Evolutionary conservation across 164 flowering plant species (phyloP), one percentile per base, ranked within the genome.

Genomic region (Cinnamomum chago): DNA sequence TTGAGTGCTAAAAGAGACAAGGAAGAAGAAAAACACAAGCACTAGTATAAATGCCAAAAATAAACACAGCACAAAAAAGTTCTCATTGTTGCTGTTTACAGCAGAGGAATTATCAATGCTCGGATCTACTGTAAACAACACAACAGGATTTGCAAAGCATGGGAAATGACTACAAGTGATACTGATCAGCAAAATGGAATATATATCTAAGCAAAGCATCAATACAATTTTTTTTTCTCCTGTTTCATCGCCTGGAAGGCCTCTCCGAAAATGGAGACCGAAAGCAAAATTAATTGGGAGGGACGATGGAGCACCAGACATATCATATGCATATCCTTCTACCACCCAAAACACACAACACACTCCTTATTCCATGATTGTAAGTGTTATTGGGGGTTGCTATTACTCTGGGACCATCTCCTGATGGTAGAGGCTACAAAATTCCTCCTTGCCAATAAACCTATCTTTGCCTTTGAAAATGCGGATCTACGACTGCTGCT

Each of bases 381-480:
- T 25, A 72, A 62, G 74, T 33, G 52, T 23, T 62, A 24, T 7
- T 62, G 68, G 35, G 58, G 22, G 70, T 47, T 67, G 40, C 50
- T 70, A 52, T 72, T 71, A 68, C 52, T 72, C 78, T 83, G 79
- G 47, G 90, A 81, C 89, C 90, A 89, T 76, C 88, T 87, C 77
- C 87, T 85, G 79, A 90, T 78, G 27, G 92, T 87, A 83, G 84
- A 86, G 40, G 88, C 88, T 72, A 88, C 84, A 18, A 91, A 79
- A 76, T 78, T 83, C 83, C 85, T 84, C 66, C 93, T 87, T n/a
- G 82, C 80, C 64, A 86, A 79, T 40, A 84, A 65, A 50, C 89
- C 84, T 50, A 90, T 78, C 80, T 90, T 89, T 10, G 87, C 75
- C 83, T 84, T 90, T 65, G 88, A 80, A 11, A 84, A 78, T 0